phyloP scores from a whole-genome alignment of 208 protist species.

The Wallacemonas collosoma region DNA sequence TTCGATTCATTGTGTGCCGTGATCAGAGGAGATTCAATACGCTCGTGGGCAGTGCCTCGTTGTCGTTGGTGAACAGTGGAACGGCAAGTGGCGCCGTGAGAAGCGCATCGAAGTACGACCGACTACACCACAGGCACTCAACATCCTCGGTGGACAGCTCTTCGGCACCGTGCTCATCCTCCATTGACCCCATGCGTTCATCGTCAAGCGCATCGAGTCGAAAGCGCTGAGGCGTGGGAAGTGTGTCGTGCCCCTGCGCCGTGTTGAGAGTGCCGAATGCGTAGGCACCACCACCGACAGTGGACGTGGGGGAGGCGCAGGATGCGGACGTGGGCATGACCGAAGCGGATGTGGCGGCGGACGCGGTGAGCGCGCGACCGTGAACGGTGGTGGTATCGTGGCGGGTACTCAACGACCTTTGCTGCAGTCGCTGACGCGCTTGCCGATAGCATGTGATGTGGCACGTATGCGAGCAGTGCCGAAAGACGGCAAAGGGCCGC shows the following conservation, averaged over 20 bases:
- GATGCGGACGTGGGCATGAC: not conserved
- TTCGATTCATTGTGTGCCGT: no score
- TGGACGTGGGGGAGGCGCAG: not conserved
- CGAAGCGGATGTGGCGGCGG: not conserved
- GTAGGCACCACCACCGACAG: not conserved
- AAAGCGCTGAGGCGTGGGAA: not conserved
- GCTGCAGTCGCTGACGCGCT: conserved; percentile 16
- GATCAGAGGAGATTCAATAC: conserved; percentile 20
- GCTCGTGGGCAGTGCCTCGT: not conserved
- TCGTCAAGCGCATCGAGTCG: not conserved
- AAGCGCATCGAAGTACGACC: conserved; percentile 19
- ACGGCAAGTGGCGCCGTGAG: conserved; percentile 25
- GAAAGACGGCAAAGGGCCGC: conserved; percentile 44
- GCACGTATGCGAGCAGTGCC: conserved; percentile 40
- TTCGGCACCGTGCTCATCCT: not conserved
- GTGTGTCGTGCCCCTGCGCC: not conserved
- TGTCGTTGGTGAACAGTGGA: conserved; percentile 4
- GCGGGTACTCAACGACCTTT: not conserved
- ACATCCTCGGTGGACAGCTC: not conserved
- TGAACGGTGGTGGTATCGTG: not conserved
- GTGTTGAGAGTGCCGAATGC: not conserved
- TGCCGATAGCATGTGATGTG: conserved; percentile 51
- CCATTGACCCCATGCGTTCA: not conserved
- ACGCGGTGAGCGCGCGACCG: not conserved
- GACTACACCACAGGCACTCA: conserved; percentile 33